Conservation (phyloP, 345 rosid species). For the Trapa bicornis region DNA sequence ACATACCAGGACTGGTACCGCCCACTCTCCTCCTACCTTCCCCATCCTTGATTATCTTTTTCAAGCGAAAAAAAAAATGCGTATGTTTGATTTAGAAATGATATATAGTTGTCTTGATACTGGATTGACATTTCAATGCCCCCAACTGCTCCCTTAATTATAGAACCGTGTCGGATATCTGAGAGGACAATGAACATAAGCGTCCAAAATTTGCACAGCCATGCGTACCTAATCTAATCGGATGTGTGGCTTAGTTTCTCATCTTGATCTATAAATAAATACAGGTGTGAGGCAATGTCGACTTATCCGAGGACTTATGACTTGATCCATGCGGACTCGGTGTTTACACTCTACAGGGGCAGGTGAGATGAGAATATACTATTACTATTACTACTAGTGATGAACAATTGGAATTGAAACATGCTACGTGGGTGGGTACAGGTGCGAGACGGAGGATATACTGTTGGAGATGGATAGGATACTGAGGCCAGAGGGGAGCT, state of each 20-base stretch:
- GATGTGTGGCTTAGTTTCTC: background rate
- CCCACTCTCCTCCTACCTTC: too few relatives aligned
- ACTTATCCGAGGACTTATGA: conserved; percentile 17
- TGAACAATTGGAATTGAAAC: too few relatives aligned
- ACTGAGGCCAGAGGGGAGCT: conserved; percentile 35
- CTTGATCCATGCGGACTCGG: conserved; percentile 13
- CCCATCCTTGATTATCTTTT: background rate
- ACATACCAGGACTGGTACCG: conserved; percentile 79
- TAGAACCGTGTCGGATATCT: background rate
- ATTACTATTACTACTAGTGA: too few relatives aligned
- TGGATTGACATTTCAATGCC: background rate
- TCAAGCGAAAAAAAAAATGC: background rate
- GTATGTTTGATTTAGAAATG: background rate
- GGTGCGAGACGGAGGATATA: conserved; percentile 28
- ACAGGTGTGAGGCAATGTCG: conserved; percentile 18
- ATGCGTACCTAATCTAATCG: too few relatives aligned
- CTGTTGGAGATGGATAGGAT: conserved; percentile 40
- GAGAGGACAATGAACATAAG: background rate
- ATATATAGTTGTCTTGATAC: background rate
- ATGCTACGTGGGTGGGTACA: conserved; percentile 1
- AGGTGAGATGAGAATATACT: conserved; percentile 2
- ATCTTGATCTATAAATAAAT: background rate
- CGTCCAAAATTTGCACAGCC: background rate
- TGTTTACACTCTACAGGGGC: conserved; percentile 14
- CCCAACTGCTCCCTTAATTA: background rate